Conservation (phyloP, 306 rosid genomes). For the Senna tora region DNA sequence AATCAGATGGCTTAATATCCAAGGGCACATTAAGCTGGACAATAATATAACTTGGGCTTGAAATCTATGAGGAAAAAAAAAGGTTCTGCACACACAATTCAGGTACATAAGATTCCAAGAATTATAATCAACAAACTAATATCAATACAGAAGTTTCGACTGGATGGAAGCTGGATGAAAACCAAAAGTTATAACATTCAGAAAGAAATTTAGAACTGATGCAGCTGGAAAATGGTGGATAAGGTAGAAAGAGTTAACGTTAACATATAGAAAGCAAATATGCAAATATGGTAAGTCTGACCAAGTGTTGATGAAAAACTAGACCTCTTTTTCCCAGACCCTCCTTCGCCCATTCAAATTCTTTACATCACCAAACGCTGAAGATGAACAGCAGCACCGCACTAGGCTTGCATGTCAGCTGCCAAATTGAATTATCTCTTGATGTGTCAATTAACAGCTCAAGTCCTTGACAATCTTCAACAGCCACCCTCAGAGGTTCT, state of each 20-base stretch:
- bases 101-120: conserved; percentile 61
- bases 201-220: conserved; percentile 29
- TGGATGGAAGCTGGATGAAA: conserved; percentile 85
- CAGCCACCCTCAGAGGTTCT: neutral
- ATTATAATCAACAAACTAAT: conserved; percentile 85
- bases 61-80: conserved; percentile 15
- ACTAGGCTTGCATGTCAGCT: too few species aligned
- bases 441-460: too few species aligned
- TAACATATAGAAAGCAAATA: neutral
- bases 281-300: neutral
- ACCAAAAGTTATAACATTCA: conserved; percentile 44
- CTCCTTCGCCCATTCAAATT: neutral
- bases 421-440: too few species aligned
- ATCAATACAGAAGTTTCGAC: conserved; percentile 96
- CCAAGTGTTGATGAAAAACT: neutral
- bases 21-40: conserved; percentile 1
- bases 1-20: neutral
- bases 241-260: conserved; percentile 25
- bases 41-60: neutral
- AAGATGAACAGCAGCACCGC: too few species aligned
- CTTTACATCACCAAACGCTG: too few species aligned
- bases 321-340: neutral
- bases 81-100: neutral
- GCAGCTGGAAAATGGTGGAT: conserved; percentile 7
- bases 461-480: neutral